These are phyloP conservation scores for Pseudocercospora ulei DNA, from an alignment of 2,329 filamentous ascomycete species.

Conservation along the genomic window DNA sequence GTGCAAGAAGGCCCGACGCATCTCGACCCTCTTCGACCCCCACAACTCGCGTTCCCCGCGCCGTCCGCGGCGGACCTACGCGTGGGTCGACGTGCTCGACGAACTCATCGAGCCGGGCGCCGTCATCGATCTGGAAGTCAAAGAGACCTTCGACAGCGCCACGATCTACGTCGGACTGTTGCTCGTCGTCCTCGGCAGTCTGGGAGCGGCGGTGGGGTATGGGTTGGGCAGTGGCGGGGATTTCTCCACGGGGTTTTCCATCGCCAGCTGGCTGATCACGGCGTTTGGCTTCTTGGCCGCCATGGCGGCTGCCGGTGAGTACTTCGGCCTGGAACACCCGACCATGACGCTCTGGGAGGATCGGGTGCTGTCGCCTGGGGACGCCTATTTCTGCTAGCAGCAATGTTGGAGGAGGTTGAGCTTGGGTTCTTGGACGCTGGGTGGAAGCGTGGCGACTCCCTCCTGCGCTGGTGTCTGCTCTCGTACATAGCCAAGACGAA, in stretches of 20 bases:
- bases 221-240: slow-evolving; percentile 18
- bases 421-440: too few relatives aligned
- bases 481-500: too few relatives aligned
- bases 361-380: too few relatives aligned
- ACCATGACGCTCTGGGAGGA: slow-evolving; percentile 17
- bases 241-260: slow-evolving; percentile 21
- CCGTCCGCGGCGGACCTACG: too few relatives aligned
- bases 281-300: slow-evolving; percentile 22
- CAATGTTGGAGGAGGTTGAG: too few relatives aligned
- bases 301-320: slow-evolving; percentile 18
- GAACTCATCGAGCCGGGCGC: slow-evolving; percentile 16
- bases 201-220: slow-evolving; percentile 17
- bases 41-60: slow-evolving; percentile 3
- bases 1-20: slow-evolving; percentile 7
- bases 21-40: slow-evolving; percentile 9
- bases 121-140: slow-evolving; percentile 20
- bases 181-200: slow-evolving; percentile 15
- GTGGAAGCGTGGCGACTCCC: too few relatives aligned
- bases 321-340: slow-evolving; percentile 17
- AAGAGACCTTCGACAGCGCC: slow-evolving; percentile 19
- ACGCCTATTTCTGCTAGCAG: too few relatives aligned
- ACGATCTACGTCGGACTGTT: slow-evolving; percentile 20
- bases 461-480: too few relatives aligned
- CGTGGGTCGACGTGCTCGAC: slow-evolving; percentile 15
- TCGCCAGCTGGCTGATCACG: slow-evolving; percentile 21